Conservation (phyloP, 1,284 basidiomycete genomes). For the Cryptococcus sp. region DNA sequence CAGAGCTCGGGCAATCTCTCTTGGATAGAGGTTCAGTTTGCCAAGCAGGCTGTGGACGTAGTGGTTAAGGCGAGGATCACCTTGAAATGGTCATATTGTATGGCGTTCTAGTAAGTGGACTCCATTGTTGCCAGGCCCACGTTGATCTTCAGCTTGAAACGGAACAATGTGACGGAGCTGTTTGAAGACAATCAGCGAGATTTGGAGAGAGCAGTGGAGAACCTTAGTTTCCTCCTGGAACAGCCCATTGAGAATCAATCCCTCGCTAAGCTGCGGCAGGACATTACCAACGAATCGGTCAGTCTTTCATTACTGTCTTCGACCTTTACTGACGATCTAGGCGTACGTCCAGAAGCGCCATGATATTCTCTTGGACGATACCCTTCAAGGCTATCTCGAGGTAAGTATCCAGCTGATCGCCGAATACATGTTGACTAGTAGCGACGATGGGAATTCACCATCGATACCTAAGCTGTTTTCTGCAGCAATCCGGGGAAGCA, state of each 20-base stretch:
- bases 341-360: conserved; percentile 96
- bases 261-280: conserved; percentile 77
- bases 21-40: conserved; percentile 99
- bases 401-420: conserved; percentile 51
- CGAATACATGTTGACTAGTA: conserved; percentile 1
- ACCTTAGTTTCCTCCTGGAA: conserved; percentile 87
- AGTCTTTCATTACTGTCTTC: conserved; percentile 27
- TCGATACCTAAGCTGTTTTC: neutral
- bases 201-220: conserved; percentile 90
- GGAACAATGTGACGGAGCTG: conserved; percentile 87
- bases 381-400: conserved; percentile 82
- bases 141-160: conserved; percentile 50
- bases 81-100: conserved; percentile 99
- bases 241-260: conserved; percentile 79
- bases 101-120: conserved; percentile 77
- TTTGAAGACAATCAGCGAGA: conserved; percentile 98
- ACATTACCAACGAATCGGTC: conserved; percentile 91
- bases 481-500: no score
- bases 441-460: conserved; percentile 49
- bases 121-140: neutral
- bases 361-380: conserved; percentile 91
- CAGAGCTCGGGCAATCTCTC: conserved; percentile 84
- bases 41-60: conserved; percentile 93
- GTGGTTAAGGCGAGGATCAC: conserved; percentile 88
- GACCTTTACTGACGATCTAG: conserved; percentile 43